Evolutionary conservation across 805 yeast genomes (phyloP).

Genomic region (Peterozyma xylosa): DNA sequence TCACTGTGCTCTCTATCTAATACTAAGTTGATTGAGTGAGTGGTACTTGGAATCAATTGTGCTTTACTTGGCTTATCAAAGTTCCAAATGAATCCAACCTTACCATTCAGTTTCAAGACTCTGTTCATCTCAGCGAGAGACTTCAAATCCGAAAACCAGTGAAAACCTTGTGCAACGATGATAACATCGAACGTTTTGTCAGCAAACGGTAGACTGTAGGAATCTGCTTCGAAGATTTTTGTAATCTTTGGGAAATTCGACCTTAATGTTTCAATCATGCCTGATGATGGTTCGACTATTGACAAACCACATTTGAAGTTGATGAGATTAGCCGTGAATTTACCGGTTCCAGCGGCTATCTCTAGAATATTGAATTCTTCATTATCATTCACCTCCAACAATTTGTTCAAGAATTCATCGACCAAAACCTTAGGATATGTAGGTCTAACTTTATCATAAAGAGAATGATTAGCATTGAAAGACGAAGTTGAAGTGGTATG

Average conservation of each 20-base stretch:
- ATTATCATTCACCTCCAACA: slow-evolving; percentile 2
- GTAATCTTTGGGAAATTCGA: slow-evolving; percentile 35
- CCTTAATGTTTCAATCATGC: slow-evolving; percentile 44
- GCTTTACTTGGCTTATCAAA: slow-evolving; percentile 28
- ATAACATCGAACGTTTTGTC: slow-evolving; percentile 40
- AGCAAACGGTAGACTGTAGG: slow-evolving; percentile 37
- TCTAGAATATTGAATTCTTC: slow-evolving; percentile 31
- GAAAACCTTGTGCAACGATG: slow-evolving; percentile 55
- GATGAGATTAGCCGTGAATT: slow-evolving; percentile 42
- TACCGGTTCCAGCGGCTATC: slow-evolving; percentile 60
- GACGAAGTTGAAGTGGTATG: slow-evolving; percentile 16
- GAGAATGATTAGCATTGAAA: slow-evolving; percentile 42
- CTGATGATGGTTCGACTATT: slow-evolving; percentile 49
- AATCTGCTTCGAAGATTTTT: slow-evolving; percentile 25
- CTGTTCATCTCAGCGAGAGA: slow-evolving; percentile 42
- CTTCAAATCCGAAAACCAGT: slow-evolving; percentile 52
- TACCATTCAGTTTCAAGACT: slow-evolving; percentile 42
- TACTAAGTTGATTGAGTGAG: slow-evolving; percentile 1
- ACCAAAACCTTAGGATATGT: slow-evolving; percentile 36
- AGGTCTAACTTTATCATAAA: slow-evolving; percentile 48
- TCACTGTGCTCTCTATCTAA: slow-evolving; percentile 2
- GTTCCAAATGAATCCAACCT: slow-evolving; percentile 54
- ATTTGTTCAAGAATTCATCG: slow-evolving; percentile 26
- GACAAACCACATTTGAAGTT: slow-evolving; percentile 20
- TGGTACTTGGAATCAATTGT: slow-evolving; percentile 11